Evolutionary conservation across 345 rosid genomes (phyloP), one percentile per base, ranked within the genome.

Genomic region (Triadica sebifera): DNA sequence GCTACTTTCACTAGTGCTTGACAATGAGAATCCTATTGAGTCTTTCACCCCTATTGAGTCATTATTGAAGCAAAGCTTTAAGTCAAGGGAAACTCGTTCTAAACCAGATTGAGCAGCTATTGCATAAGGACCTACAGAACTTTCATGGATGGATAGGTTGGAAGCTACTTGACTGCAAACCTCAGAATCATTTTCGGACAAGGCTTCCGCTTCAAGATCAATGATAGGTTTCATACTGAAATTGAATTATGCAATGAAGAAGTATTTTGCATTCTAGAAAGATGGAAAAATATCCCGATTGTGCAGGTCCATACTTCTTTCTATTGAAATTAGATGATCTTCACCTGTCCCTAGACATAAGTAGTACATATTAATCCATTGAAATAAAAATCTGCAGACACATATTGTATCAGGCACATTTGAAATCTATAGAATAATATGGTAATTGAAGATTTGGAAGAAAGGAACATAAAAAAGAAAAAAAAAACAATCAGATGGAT

Each of bases 81-180:
- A 64, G 58, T 76, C 79, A 8, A 76, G 75, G 37, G 79, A 76
- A 64, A 76, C 59, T 17, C 22, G 56, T 29, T 76, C 75, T 45
- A 65, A 63, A 53, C 71, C 65, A 4, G 79, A 77, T 58, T 53
- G 78, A 12, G 69, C 64, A 46, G 68, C 65, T 6, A 22, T 10
- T 45, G 68, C 65, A 39, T 37, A 82, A 49, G 72, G 93, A 74
- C 64, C 74, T 24, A 60, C 78, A 39, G 74, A 78, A 50, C 46
- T 70, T 80, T 79, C 87, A 46, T 78, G 86, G 47, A 71, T 73
- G 60, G 89, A 86, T 75, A 86, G 71, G 83, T 84, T 89, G 61
- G 96, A 89, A 38, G 87, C 96, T 16, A 89, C 93, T 79, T 89
- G 93, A 76, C 91, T 89, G 70, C 78, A 78, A 69, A 82, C 75